Evolutionary conservation across 169 alveolate species (phyloP).

Genomic region (Blepharisma undulans): DNA sequence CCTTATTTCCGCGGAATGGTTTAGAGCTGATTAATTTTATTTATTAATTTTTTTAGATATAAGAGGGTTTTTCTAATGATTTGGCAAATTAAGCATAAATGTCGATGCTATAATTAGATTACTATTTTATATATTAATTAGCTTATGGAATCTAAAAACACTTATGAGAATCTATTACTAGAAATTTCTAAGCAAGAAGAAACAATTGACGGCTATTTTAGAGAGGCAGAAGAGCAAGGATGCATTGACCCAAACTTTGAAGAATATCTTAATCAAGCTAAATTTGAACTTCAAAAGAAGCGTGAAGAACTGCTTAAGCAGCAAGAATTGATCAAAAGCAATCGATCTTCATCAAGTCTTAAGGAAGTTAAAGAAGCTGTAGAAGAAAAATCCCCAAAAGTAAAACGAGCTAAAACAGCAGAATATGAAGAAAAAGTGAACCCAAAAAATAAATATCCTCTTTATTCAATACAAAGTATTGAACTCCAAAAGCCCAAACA

Average conservation of each 20-base stretch:
- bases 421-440: not conserved
- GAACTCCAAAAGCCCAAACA: not conserved
- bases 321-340: not conserved
- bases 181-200: not conserved
- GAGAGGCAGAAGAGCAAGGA: not conserved
- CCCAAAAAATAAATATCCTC: not conserved
- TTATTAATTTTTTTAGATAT: not conserved
- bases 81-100: not conserved
- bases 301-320: not conserved
- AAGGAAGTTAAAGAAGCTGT: not conserved
- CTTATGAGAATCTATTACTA: not conserved
- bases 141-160: not conserved
- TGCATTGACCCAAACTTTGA: not conserved
- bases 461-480: not conserved
- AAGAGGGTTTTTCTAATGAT: not conserved
- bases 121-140: no score
- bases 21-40: not conserved
- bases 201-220: not conserved
- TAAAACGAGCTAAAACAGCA: not conserved
- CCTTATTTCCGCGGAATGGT: constrained; percentile 39
- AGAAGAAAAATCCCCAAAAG: not conserved
- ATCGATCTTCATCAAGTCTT: not conserved
- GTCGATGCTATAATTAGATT: not conserved
- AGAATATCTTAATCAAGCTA: not conserved
- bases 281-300: not conserved